Percentiles rank a stretch among this genome's conserved stretches.
phyloP scores from a whole-genome alignment of 228 moss, liverwort and hornwort genomes.

The Sphagnum magellanicum region DNA sequence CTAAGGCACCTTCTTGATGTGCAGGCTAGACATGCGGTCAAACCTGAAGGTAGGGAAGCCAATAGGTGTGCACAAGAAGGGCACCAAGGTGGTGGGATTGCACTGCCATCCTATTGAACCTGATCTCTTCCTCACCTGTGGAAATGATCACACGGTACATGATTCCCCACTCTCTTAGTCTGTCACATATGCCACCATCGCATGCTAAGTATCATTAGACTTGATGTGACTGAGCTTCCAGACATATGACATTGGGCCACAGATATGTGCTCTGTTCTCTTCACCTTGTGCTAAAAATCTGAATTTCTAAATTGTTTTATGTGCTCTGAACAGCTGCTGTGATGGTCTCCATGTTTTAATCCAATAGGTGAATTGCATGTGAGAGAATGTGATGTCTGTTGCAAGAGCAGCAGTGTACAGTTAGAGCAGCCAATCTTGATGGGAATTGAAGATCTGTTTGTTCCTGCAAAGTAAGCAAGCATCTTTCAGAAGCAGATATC shows the following conservation, averaged over 20 bases:
- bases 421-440: too few species aligned
- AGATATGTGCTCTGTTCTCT: too few species aligned
- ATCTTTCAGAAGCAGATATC: too few species aligned
- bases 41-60: conserved; percentile 49
- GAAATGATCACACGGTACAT: conserved; percentile 75
- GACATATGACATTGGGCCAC: too few species aligned
- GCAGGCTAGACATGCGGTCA: conserved; percentile 61
- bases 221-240: too few species aligned
- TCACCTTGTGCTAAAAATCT: too few species aligned
- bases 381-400: not conserved
- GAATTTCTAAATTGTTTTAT: not conserved
- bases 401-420: not conserved
- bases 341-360: not conserved
- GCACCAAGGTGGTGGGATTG: conserved; percentile 74
- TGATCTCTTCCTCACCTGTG: conserved; percentile 65
- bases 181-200: too few species aligned
- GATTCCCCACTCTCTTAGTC: not conserved
- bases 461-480: too few species aligned
- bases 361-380: not conserved
- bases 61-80: conserved; percentile 56
- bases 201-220: too few species aligned
- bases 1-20: too few species aligned
- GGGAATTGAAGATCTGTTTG: too few species aligned
- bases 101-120: conserved; percentile 74
- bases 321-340: not conserved